Base-by-base conservation (phyloP, 1,284 basidiomycete genomes). In the Phellopilus nigrolimitatus region DNA sequence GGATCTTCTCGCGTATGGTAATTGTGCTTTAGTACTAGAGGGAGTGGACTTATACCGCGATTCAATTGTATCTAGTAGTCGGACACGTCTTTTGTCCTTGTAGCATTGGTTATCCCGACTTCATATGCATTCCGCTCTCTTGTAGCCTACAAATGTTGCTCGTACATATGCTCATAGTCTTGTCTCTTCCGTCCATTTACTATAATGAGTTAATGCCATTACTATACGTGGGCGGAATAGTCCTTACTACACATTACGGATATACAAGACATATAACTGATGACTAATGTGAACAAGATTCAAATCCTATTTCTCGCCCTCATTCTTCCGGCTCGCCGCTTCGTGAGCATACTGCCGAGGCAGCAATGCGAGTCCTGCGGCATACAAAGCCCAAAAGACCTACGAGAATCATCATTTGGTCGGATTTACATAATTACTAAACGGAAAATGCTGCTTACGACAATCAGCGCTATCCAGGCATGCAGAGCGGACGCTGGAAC, bases 311-410 rank as follows among this genome's bases (percentile, higher is more conserved):
- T 52, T 52, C 36, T 52, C 36, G 13, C 19, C 8, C 24, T 31
- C 17, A 12, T 17, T 53, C 42, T 42, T 55, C 34, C 28, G 37
- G 42, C 34, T 51, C 33, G 49, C 56, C 5, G 31, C 43, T 61
- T 77, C 76, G 53, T 72, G 69, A 44, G 51, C 61, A 47, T 69
- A 68, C 59, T 79, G 77, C 15, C 71, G 67, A 36, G 72, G 75
- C 15, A 78, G 58, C 4, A 77, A 60, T 3, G 59, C 63, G 56
- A 75, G 57, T 4, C 76, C 77, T 17, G 67, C 51, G 27, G 60
- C 59, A 56, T 76, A 79, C 10, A 78, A 59, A 2, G 63, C 62
- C 71, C 75, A 78, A 60, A 78, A 76, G 25, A 75, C 55, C 76
- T 79, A 37, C 52, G 38, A 25, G 3, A 12, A 8, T 49, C 40